Conservation (phyloP, 2,329 filamentous ascomycete species). For the Reticulascus tulasneorum region DNA sequence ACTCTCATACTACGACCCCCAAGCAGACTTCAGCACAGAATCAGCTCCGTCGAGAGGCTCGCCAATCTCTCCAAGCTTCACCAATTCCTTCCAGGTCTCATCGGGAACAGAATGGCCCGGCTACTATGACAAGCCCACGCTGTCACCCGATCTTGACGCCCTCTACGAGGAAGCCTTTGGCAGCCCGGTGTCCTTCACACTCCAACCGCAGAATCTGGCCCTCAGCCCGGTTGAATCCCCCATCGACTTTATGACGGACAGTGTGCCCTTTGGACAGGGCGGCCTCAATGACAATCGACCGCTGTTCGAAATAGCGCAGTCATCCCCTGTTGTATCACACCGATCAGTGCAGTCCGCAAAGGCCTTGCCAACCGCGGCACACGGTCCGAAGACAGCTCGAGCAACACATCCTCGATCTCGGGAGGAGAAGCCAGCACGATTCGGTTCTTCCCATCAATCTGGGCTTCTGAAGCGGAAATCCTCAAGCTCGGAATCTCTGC, state of each 20-base stretch:
- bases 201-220: conserved; percentile 20
- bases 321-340: too few species aligned
- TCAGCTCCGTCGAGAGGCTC: conserved; percentile 28
- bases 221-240: conserved; percentile 31
- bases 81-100: conserved; percentile 24
- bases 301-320: conserved; percentile 23
- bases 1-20: conserved; percentile 15
- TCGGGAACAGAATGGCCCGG: conserved; percentile 20
- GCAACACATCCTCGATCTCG: too few species aligned
- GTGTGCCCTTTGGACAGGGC: conserved; percentile 18
- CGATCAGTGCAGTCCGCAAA: background rate
- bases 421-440: too few species aligned
- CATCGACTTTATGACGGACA: conserved; percentile 22
- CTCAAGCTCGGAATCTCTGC: conserved; percentile 22
- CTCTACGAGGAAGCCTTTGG: conserved; percentile 27
- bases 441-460: too few species aligned
- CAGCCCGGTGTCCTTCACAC: conserved; percentile 20
- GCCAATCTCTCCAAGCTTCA: conserved; percentile 24
- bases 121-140: conserved; percentile 24
- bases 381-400: conserved; percentile 3
- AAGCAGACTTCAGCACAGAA: conserved; percentile 28
- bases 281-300: conserved; percentile 20
- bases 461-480: conserved; percentile 30
- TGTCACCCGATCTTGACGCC: conserved; percentile 22
- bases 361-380: conserved; percentile 15